Evolutionary conservation across 805 yeast genomes (phyloP).

Genomic region (Yueomyces sinensis): DNA sequence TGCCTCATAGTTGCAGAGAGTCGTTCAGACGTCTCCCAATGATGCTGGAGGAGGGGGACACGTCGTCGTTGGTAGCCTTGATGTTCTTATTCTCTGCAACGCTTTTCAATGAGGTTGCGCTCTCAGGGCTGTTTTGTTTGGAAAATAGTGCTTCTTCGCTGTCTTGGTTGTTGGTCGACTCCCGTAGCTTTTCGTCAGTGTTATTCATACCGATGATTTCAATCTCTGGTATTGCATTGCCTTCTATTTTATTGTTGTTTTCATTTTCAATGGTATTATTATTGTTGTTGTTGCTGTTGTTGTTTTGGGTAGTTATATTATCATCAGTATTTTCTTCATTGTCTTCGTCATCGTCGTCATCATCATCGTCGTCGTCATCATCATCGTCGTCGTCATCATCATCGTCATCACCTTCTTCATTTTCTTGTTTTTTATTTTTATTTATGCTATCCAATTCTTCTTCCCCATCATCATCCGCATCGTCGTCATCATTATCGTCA

Average conservation of each 20-base stretch:
- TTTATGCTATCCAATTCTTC: slow-evolving; percentile 21
- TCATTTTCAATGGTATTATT: background rate
- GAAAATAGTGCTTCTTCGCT: no score
- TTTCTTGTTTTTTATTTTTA: slow-evolving; percentile 26
- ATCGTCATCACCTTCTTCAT: slow-evolving; percentile 36
- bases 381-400: slow-evolving; percentile 29
- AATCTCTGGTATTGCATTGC: no score
- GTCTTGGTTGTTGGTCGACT: no score
- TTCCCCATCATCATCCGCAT: slow-evolving; percentile 25
- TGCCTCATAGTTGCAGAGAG: no score
- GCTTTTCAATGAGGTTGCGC: no score
- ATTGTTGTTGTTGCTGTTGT: background rate
- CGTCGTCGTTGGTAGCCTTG: background rate
- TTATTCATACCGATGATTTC: no score
- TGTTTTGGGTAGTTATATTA: background rate
- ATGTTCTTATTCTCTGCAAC: background rate
- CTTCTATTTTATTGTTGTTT: no score
- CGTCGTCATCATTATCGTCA: slow-evolving; percentile 31
- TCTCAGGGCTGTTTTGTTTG: no score
- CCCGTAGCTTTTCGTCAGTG: no score
- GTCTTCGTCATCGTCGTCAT: slow-evolving; percentile 27
- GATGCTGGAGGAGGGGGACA: background rate
- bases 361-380: slow-evolving; percentile 37
- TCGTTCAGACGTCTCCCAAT: background rate
- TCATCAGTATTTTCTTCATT: slow-evolving; percentile 28